Percentiles rank a stretch among this genome's conserved stretches.
phyloP scores from a whole-genome alignment of 2,329 filamentous ascomycete species.

The Phialophora expanda region DNA sequence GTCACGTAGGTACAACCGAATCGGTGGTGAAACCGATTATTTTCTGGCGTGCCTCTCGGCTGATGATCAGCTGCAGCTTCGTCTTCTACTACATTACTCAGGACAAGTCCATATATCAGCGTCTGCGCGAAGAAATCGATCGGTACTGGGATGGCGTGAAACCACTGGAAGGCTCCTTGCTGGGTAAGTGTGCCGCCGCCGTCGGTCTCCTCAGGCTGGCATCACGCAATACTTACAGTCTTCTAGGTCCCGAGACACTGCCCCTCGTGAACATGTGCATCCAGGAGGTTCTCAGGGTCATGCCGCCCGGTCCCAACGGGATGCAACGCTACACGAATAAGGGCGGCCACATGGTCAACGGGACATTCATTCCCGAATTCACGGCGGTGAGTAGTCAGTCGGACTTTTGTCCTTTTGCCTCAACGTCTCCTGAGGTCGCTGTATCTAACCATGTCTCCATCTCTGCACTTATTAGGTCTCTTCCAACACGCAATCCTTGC shows the following conservation, averaged over 20 bases:
- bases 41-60: too few species aligned
- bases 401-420: too few species aligned
- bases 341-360: slow-evolving; percentile 1
- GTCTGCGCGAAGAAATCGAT: slow-evolving; percentile 6
- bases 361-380: background rate
- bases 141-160: background rate
- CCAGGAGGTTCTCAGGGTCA: background rate
- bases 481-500: background rate
- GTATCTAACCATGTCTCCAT: too few species aligned
- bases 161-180: slow-evolving; percentile 4
- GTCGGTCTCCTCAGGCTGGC: too few species aligned
- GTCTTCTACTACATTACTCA: slow-evolving; percentile 9
- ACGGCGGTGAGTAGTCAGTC: background rate
- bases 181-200: background rate
- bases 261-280: slow-evolving; percentile 4
- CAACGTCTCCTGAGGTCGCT: too few species aligned
- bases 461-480: background rate
- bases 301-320: slow-evolving; percentile 3
- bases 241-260: background rate
- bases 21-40: too few species aligned
- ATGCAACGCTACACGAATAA: slow-evolving; percentile 1
- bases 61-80: too few species aligned
- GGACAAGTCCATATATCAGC: background rate
- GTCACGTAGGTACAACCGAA: background rate
- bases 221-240: too few species aligned